Conservation (phyloP, 2,329 filamentous ascomycete genomes). For the Colletotrichum sp. region DNA sequence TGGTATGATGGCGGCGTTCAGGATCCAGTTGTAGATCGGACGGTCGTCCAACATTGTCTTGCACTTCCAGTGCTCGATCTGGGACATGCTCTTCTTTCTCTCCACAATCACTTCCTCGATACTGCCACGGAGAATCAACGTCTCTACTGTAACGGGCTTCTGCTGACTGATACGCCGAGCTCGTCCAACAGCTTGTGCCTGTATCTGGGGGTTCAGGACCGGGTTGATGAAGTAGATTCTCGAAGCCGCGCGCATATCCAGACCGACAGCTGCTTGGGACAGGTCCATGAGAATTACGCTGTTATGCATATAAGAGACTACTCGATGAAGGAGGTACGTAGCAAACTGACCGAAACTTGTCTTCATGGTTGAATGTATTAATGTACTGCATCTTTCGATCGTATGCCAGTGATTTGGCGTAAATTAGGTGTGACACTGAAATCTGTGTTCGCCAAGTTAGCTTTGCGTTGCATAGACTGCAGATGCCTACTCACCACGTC, state of each 20-base stretch:
- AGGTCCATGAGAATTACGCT: conserved; percentile 90
- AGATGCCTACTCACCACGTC: conserved; percentile 62
- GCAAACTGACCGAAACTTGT: conserved; percentile 57
- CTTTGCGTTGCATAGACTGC: background rate
- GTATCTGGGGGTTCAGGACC: conserved; percentile 82
- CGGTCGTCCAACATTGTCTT: conserved; percentile 64
- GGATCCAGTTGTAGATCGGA: conserved; percentile 65
- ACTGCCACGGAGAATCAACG: conserved; percentile 78
- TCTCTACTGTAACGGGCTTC: conserved; percentile 82
- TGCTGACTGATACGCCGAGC: conserved; percentile 87
- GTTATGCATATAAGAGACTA: background rate
- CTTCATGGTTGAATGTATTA: conserved; percentile 74
- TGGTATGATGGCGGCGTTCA: conserved; percentile 51
- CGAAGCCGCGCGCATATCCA: conserved; percentile 84
- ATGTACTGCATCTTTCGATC: conserved; percentile 76
- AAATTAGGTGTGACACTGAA: conserved; percentile 68
- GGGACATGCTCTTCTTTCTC: conserved; percentile 76
- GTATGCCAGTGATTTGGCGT: conserved; percentile 66
- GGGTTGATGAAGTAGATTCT: conserved; percentile 90
- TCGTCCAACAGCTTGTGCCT: conserved; percentile 91
- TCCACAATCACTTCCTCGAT: conserved; percentile 86
- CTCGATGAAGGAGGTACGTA: background rate
- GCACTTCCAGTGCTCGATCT: conserved; percentile 61
- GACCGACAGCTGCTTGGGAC: conserved; percentile 84
- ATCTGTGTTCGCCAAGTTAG: conserved; percentile 39